phyloP scores from a whole-genome alignment of 2,329 filamentous ascomycete genomes.

The Spiromastix sp. region DNA sequence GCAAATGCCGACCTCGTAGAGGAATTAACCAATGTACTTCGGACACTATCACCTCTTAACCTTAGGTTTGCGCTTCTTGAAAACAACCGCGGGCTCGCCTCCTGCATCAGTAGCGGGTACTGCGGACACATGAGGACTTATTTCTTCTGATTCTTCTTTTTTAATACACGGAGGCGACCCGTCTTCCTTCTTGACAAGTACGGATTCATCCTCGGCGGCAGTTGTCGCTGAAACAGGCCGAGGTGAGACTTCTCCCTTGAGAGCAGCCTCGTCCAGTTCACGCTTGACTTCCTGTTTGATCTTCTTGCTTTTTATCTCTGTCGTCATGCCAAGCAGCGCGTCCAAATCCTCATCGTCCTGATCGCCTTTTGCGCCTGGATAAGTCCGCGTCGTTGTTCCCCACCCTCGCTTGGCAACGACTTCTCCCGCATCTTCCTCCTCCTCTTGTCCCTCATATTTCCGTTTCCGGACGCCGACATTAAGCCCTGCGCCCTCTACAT shows the following conservation, averaged over 20 bases:
- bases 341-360: slow-evolving; percentile 32
- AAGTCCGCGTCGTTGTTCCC: slow-evolving; percentile 32
- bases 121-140: slow-evolving; percentile 4
- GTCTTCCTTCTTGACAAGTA: slow-evolving; percentile 2
- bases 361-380: slow-evolving; percentile 25
- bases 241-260: slow-evolving; percentile 14
- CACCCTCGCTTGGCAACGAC: slow-evolving; percentile 30
- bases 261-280: slow-evolving; percentile 1
- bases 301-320: slow-evolving; percentile 26
- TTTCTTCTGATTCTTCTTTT: slow-evolving; percentile 18
- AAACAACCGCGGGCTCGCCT: slow-evolving; percentile 27
- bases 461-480: slow-evolving; percentile 36
- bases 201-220: too few species aligned
- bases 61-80: slow-evolving; percentile 41
- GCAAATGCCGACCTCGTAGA: too few species aligned
- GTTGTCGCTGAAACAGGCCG: too few species aligned
- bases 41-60: slow-evolving; percentile 26
- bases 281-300: slow-evolving; percentile 6
- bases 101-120: slow-evolving; percentile 10
- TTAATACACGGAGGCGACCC: slow-evolving; percentile 13
- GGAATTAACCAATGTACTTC: too few species aligned
- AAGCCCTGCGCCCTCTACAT: slow-evolving; percentile 34
- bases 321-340: slow-evolving; percentile 32
- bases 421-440: slow-evolving; percentile 28
- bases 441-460: slow-evolving; percentile 33